These are phyloP conservation scores for Aspergillus sp. DNA, from an alignment of 2,329 filamentous ascomycete genomes.

Conservation along the genomic window DNA sequence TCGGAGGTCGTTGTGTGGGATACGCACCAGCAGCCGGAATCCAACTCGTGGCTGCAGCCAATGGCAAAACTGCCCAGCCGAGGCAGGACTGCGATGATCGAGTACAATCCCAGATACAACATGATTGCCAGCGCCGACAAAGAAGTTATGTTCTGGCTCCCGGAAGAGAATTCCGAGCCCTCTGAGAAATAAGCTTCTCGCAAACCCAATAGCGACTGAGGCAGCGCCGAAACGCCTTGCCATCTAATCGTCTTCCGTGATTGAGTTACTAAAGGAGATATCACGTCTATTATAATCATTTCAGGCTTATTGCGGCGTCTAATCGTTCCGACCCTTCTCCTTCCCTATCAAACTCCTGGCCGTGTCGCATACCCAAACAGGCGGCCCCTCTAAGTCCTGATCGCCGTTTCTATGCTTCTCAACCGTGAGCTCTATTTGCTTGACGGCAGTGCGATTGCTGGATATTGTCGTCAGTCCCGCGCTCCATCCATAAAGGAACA, in stretches of 20 bases:
- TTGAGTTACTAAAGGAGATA: not conserved
- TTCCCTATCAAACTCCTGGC: constrained; percentile 60
- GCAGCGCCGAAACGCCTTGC: not conserved
- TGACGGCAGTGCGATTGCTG: constrained; percentile 59
- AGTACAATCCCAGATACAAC: constrained; percentile 86
- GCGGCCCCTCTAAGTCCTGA: constrained; percentile 48
- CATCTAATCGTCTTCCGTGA: not conserved
- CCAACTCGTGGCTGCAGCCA: constrained; percentile 45
- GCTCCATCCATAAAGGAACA: constrained; percentile 65
- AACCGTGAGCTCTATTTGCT: constrained; percentile 52
- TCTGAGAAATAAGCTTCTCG: constrained; percentile 21
- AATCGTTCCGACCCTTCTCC: constrained; percentile 41
- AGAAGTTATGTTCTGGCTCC: constrained; percentile 70
- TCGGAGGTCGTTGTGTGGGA: constrained; percentile 82
- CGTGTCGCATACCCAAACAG: constrained; percentile 56
- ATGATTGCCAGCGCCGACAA: constrained; percentile 83
- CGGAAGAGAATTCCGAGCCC: constrained; percentile 45
- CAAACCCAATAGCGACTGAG: not conserved
- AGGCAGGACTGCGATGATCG: constrained; percentile 63
- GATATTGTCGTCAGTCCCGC: constrained; percentile 56
- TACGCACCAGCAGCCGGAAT: constrained; percentile 47
- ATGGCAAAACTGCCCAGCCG: constrained; percentile 30
- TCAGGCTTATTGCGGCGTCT: constrained; percentile 4
- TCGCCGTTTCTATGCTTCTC: constrained; percentile 42
- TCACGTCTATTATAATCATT: not conserved